phyloP scores from a whole-genome alignment of 2,329 filamentous ascomycete species.

The Myriangium duriaei region DNA sequence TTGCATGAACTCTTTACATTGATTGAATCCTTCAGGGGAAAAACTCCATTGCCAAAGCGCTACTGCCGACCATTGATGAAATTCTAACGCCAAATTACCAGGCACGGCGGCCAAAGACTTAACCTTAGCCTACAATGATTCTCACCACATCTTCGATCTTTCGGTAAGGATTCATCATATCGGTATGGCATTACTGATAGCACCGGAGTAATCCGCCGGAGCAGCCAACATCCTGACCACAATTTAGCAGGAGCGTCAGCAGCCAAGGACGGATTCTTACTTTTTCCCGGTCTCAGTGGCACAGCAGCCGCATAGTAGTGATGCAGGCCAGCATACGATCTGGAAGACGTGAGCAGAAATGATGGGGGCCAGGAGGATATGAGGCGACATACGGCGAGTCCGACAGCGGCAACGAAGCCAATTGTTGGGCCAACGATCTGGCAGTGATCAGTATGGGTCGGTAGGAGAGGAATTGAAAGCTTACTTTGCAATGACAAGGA shows the following conservation, averaged over 20 bases:
- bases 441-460: neutral
- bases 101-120: too few species aligned
- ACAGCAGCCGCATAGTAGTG: conserved; percentile 26
- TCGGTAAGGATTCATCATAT: too few species aligned
- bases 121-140: too few species aligned
- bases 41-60: too few species aligned
- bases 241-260: neutral
- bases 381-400: conserved; percentile 21
- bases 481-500: conserved; percentile 25
- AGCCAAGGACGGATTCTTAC: conserved; percentile 1
- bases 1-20: too few species aligned
- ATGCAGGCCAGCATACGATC: conserved; percentile 26
- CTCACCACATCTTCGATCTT: too few species aligned
- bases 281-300: conserved; percentile 25
- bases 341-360: neutral
- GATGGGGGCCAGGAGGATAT: too few species aligned
- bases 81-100: too few species aligned
- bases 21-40: too few species aligned
- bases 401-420: conserved; percentile 22
- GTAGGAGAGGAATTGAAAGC: neutral
- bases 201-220: conserved; percentile 21
- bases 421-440: conserved; percentile 25
- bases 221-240: conserved; percentile 24
- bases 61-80: too few species aligned
- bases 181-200: conserved; percentile 23